Percentiles rank a stretch among this genome's conserved stretches.
Conservation (phyloP, 1,284 basidiomycete species). For the Apiotrichum domesticum region DNA sequence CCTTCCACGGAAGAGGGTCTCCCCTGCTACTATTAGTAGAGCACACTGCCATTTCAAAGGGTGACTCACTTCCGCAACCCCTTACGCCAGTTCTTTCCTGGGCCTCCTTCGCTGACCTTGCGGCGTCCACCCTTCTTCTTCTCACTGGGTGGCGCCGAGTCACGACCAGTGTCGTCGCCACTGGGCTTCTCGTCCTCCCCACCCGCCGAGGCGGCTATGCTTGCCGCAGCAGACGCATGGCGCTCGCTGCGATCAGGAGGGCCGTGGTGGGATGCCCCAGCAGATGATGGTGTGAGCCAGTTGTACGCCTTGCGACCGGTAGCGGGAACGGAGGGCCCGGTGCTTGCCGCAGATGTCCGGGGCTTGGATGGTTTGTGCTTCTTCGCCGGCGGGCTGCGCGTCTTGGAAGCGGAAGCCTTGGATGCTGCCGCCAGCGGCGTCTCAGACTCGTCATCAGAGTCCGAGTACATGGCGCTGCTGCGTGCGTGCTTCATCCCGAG, state of each 20-base stretch:
- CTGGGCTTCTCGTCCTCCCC: slow-evolving; percentile 6
- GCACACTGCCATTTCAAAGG: neutral
- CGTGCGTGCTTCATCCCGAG: slow-evolving; percentile 21
- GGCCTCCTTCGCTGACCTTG: slow-evolving; percentile 17
- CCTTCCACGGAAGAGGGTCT: slow-evolving; percentile 25
- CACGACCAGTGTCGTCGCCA: slow-evolving; percentile 2
- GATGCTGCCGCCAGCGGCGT: neutral
- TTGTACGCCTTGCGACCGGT: slow-evolving; percentile 36
- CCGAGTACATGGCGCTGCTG: slow-evolving; percentile 23
- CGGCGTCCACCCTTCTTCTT: slow-evolving; percentile 18
- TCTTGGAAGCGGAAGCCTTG: neutral
- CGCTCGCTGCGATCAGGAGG: slow-evolving; percentile 26
- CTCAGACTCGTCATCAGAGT: slow-evolving; percentile 24
- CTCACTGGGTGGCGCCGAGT: slow-evolving; percentile 11
- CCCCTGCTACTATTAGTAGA: slow-evolving; percentile 10
- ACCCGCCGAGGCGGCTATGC: neutral
- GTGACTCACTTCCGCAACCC: slow-evolving; percentile 38
- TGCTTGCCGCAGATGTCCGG: neutral
- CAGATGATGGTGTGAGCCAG: slow-evolving; percentile 36
- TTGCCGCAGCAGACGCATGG: neutral
- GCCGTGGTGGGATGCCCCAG: slow-evolving; percentile 36
- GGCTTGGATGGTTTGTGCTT: slow-evolving; percentile 4
- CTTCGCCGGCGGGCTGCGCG: slow-evolving; percentile 10
- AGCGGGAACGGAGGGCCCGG: slow-evolving; percentile 10
- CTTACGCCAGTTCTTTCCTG: slow-evolving; percentile 39